phyloP scores from a whole-genome alignment of 208 protist species.

The Trypanosoma theileri region DNA sequence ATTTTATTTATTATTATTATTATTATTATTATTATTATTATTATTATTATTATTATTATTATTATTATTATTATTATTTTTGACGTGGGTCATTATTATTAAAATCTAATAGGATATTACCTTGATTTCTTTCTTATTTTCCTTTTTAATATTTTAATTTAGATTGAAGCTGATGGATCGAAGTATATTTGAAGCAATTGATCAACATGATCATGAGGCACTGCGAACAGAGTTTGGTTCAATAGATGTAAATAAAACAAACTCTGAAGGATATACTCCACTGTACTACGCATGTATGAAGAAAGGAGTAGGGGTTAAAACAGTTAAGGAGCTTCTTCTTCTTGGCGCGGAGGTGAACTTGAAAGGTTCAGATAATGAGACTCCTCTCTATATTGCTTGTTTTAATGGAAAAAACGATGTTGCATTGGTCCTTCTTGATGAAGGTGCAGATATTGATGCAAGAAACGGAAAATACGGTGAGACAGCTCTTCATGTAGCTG shows the following conservation, averaged over 20 bases:
- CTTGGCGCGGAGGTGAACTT: conserved; percentile 65
- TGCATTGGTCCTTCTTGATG: conserved; percentile 52
- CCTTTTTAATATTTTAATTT: conserved; percentile 2
- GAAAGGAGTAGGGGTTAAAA: conserved; percentile 35
- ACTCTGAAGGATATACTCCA: conserved; percentile 64
- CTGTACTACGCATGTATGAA: conserved; percentile 90
- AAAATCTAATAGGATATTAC: conserved; percentile 9
- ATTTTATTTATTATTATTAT: background rate
- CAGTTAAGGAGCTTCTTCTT: conserved; percentile 50
- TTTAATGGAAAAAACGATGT: conserved; percentile 73
- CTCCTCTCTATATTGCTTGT: conserved; percentile 81
- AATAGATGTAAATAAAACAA: conserved; percentile 28
- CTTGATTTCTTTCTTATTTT: background rate
- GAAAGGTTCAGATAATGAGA: conserved; percentile 62
- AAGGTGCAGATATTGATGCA: conserved; percentile 60
- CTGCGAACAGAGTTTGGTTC: background rate
- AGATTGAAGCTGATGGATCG: conserved; percentile 13
- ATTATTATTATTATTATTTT: conserved; percentile 10
- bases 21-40: conserved; percentile 1
- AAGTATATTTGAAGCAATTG: conserved; percentile 22
- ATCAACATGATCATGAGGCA: background rate
- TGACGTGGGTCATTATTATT: background rate
- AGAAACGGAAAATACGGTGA: conserved; percentile 60
- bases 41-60: conserved; percentile 26
- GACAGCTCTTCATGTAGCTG: conserved; percentile 72